Conservation (phyloP, 2,329 filamentous ascomycete species). For the Xylariaceae sp. region DNA sequence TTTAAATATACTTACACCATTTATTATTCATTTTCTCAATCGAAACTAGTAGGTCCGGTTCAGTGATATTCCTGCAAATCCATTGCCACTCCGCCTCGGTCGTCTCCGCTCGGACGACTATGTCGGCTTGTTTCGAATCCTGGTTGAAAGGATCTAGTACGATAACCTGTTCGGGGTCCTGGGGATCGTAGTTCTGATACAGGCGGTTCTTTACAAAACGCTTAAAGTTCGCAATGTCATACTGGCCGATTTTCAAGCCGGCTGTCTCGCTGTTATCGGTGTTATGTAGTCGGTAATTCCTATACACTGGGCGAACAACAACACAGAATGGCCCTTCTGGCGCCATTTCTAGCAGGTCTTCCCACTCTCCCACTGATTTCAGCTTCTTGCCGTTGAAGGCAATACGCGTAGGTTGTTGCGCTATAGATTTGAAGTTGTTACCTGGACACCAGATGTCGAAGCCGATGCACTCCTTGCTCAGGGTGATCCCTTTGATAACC, state of each 20-base stretch:
- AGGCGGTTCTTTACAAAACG: background rate
- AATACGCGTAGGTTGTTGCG: conserved; percentile 9
- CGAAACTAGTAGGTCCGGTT: conserved; percentile 29
- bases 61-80: conserved; percentile 37
- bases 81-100: conserved; percentile 36
- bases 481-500: background rate
- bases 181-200: conserved; percentile 12
- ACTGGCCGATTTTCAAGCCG: background rate
- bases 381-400: background rate
- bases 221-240: conserved; percentile 4
- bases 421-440: conserved; percentile 22
- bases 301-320: conserved; percentile 32
- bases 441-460: conserved; percentile 34
- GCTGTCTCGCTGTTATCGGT: background rate
- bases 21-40: conserved; percentile 22
- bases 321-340: conserved; percentile 15
- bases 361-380: background rate
- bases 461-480: conserved; percentile 5
- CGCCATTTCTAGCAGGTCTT: background rate
- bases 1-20: conserved; percentile 36
- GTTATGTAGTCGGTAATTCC: conserved; percentile 23
- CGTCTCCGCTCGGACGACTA: conserved; percentile 35
- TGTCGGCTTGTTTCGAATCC: conserved; percentile 14
- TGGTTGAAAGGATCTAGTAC: conserved; percentile 24
- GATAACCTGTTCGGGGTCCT: conserved; percentile 20